A percentile compares a stretch with the other conserved stretches of the same genome.
These are phyloP conservation scores for Tolypocladium tropicale DNA, from an alignment of 2,329 filamentous ascomycete species.

Conservation along the genomic window DNA sequence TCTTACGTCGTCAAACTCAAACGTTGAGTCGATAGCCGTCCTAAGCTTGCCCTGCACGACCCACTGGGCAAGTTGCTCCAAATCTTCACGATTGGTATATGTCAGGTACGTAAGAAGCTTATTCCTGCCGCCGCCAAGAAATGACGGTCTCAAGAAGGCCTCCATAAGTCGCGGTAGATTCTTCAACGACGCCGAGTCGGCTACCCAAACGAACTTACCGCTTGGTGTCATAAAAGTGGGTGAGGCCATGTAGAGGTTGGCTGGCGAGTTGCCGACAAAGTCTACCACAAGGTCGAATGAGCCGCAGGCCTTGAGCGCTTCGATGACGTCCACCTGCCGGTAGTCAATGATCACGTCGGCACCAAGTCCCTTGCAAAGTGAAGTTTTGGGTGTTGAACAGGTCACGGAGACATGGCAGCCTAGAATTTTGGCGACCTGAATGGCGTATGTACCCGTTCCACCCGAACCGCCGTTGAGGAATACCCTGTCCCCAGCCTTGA, in stretches of 20 bases:
- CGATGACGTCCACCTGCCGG: constrained; percentile 35
- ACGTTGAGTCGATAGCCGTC: constrained; percentile 43
- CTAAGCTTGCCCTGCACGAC: constrained; percentile 49
- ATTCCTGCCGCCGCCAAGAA: constrained; percentile 29
- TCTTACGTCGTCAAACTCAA: constrained; percentile 44
- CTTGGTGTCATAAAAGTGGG: constrained; percentile 37
- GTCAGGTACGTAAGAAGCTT: constrained; percentile 29
- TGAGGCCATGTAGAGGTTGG: constrained; percentile 40
- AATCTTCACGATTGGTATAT: constrained; percentile 31
- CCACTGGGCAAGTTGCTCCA: constrained; percentile 42
- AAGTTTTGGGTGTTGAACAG: constrained; percentile 50
- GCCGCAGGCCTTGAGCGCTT: constrained; percentile 33
- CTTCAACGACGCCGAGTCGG: constrained; percentile 22
- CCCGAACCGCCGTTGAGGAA: constrained; percentile 59
- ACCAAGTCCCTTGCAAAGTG: constrained; percentile 47
- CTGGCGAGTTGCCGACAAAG: constrained; percentile 41
- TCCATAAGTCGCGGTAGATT: constrained; percentile 13
- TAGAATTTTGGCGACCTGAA: constrained; percentile 54
- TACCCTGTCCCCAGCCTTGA: constrained; percentile 41
- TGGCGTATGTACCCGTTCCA: constrained; percentile 48
- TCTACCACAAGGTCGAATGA: constrained; percentile 41
- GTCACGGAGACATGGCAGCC: constrained; percentile 51
- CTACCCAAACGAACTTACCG: constrained; percentile 42
- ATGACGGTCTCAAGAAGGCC: constrained; percentile 19
- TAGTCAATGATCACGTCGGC: constrained; percentile 59